Evolutionary conservation across 192 early-diverging fungal species (phyloP), one percentile per base, ranked within the genome.

Genomic region (Coemansia sp.): DNA sequence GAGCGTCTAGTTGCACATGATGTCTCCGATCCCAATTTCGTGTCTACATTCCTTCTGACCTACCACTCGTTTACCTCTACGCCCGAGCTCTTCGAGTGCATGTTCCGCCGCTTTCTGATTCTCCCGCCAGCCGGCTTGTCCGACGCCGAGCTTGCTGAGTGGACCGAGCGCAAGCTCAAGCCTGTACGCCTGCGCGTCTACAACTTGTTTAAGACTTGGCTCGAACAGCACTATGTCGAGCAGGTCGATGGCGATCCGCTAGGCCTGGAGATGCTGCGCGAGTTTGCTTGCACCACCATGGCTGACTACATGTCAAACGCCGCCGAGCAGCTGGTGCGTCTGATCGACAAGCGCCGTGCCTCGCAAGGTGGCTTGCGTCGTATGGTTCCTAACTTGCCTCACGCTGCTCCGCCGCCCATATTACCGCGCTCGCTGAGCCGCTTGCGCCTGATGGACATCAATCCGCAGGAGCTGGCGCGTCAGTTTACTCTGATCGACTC

Each of bases 121-220:
- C 59, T 83, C 61, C 89, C 94, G 19, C 94, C 95, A 1, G 50
- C 57, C 20, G 86, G 76, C 17, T 67, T 99, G 51, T 80, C 68
- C 8, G 67, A 65, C 0, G 71, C 85, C 36, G 91, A 99, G 74
- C 58, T 88, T 31, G 77, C 84, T n/a, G 70, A 86, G 19, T 99
- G 96, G 96, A 83, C 63, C 14, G 91, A 93, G 61, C 88, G 87
- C 67, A 98, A 97, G 73, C 86, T 89, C 68, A 94, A 88, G 53
- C 88, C 94, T 14, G 84, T 99, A 55, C 90, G 96, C n/a, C 86
- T 96, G 57, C 92, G 94, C 21, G 95, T 97, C 1, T 96, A 89
- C 83, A 96, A 95, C 70, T 85, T 96, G 33, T 84, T 98, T 70
- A 99, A 96, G 79, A 89, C 83, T n/a, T 99, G 97, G 97, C 76